Evolutionary conservation across 306 rosid species (phyloP).

Genomic region (Acacia melanoxylon): DNA sequence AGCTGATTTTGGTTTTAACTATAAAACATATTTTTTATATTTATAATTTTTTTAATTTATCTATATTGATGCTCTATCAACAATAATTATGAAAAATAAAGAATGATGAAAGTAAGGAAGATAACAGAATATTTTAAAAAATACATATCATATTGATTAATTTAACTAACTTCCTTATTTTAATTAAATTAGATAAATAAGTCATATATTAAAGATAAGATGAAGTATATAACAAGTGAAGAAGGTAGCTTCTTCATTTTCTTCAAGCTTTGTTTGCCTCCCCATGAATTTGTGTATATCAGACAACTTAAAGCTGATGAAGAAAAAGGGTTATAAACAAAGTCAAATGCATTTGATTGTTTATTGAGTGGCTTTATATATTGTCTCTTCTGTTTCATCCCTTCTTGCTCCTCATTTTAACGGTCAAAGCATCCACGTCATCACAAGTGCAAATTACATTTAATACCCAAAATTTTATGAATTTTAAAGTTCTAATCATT

Average conservation of each 20-base stretch:
- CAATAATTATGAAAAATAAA: no score
- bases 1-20: no score
- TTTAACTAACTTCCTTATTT: no score
- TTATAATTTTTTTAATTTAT: no score
- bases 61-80: fast-evolving
- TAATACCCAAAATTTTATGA: neutral
- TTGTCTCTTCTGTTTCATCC: neutral
- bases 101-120: no score
- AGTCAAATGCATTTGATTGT: neutral
- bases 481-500: neutral
- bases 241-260: neutral
- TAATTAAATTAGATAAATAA: no score
- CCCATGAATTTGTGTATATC: neutral
- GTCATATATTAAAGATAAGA: no score
- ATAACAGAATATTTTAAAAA: no score
- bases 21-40: no score
- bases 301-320: neutral
- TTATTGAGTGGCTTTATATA: neutral
- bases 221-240: neutral
- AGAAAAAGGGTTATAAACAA: neutral
- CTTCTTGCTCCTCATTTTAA: neutral
- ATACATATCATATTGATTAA: no score
- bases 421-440: neutral
- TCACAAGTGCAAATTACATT: neutral
- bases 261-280: neutral